A percentile compares a stretch with the other conserved stretches of the same genome.
Conservation (phyloP, 2,329 filamentous ascomycete genomes). For the Nectriaceae sp. region DNA sequence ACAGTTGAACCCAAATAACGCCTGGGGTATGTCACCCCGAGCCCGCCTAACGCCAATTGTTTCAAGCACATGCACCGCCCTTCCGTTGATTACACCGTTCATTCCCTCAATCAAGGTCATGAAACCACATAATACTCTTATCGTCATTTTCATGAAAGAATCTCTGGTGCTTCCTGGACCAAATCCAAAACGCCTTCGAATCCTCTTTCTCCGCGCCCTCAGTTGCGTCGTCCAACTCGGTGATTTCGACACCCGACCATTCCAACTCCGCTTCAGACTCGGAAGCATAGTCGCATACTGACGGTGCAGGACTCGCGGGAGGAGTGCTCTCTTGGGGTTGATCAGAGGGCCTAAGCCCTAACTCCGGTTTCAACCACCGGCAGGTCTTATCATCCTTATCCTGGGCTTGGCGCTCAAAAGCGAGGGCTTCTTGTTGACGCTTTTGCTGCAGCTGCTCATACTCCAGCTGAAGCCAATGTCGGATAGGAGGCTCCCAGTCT, state of each 20-base stretch:
- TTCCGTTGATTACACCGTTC: neutral
- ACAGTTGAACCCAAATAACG: neutral
- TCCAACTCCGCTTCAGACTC: neutral
- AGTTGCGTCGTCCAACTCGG: neutral
- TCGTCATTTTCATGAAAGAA: conserved; percentile 8
- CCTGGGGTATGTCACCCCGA: too few species aligned
- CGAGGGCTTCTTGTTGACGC: neutral
- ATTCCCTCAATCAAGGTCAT: neutral
- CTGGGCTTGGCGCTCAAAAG: neutral
- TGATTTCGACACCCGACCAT: conserved; percentile 3
- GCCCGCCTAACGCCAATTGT: neutral
- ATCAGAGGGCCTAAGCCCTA: too few species aligned
- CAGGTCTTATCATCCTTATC: too few species aligned
- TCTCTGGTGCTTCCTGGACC: conserved; percentile 2
- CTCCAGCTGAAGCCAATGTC: neutral
- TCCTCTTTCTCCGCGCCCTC: neutral
- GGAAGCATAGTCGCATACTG: neutral
- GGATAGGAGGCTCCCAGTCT: conserved; percentile 14
- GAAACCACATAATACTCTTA: conserved; percentile 6
- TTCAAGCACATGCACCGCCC: neutral
- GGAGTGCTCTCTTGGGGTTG: neutral
- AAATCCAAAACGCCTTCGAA: conserved; percentile 9
- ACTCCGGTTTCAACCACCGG: too few species aligned
- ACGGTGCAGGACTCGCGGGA: neutral
- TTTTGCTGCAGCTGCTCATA: neutral